Base-by-base conservation (phyloP, 257 asterid species). In the Solanum microdontum region DNA sequence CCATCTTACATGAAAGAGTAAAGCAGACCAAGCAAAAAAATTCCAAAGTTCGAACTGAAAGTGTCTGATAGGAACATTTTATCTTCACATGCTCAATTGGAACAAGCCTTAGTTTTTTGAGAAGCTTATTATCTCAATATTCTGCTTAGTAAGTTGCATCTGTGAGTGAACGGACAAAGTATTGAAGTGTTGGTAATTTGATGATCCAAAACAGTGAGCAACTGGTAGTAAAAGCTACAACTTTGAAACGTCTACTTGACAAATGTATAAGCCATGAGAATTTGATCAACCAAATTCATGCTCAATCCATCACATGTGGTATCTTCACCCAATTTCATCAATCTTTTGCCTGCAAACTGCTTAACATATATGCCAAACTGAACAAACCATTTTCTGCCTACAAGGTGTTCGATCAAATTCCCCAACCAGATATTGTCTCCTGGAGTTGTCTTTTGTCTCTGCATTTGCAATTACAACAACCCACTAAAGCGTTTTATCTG, bases 381-480 rank as follows among this genome's bases (percentile, higher is more conserved):
- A 87, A 76, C 88, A 91, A 92, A 89, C 76, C 93, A 14, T 30
- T 28, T 11, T 84, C 88, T 68, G 95, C 94, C 83, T 93, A 84
- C 82, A 91, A 90, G 68, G 70, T 95, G 84, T 94, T 93, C 86
- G 93, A 87, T 26, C 88, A 62, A 91, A 93, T 95, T 91, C 90
- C 87, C 1, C 66, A 83, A 68, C 95, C 96, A 70, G 93, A 94
- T 83, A 90, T 95, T 64, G 92, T 92, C 84, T 93, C 94, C 21
- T 94, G 97, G 97, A 94, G 93, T 87, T 93, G 94, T 83, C 91
- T 95, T 74, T 87, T 92, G 87, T 90, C 91, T 88, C 93, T 94
- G 21, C 90, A 94, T 89, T 93, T 95, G 87, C 90, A 91, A 17
- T 73, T 36, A 24, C 91, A 93, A 87, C 93, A 89, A 34, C 98